Evolutionary conservation across 257 asterid genomes (phyloP).

Genomic region (Solanum corneliomulleri): DNA sequence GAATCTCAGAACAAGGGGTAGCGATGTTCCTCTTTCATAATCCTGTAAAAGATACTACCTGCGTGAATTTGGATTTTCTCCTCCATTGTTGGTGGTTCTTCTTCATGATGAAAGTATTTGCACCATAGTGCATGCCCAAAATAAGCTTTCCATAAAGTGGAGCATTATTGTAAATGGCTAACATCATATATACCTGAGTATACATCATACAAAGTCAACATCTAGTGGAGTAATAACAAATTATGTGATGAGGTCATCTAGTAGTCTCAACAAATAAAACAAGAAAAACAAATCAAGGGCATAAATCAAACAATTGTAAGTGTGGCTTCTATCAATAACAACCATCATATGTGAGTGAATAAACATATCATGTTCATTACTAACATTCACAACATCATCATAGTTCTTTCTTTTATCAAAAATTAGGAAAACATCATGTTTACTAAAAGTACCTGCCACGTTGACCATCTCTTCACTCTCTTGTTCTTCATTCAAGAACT

Average conservation of each 20-base stretch:
- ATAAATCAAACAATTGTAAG: background rate
- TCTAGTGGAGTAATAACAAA: background rate
- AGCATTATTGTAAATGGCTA: background rate
- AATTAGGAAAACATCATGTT: too few species aligned
- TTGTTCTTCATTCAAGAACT: too few species aligned
- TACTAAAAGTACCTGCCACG: too few species aligned
- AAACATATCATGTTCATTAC: too few species aligned
- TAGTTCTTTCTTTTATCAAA: too few species aligned
- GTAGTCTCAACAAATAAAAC: background rate
- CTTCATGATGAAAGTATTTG: background rate
- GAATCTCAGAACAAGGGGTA: background rate
- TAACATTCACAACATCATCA: too few species aligned
- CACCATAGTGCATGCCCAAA: fast-evolving
- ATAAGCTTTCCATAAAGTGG: background rate
- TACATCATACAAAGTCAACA: background rate
- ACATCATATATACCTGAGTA: background rate
- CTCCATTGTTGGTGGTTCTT: background rate
- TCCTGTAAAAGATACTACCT: too few species aligned
- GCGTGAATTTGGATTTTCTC: too few species aligned
- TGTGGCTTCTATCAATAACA: background rate
- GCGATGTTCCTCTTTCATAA: too few species aligned
- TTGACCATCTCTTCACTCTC: too few species aligned
- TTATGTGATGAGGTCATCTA: background rate
- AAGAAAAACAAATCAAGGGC: background rate
- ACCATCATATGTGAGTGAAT: background rate